Evolutionary conservation across 768 basidiomycete genomes (phyloP).

Genomic region (Psilocybe sp.): DNA sequence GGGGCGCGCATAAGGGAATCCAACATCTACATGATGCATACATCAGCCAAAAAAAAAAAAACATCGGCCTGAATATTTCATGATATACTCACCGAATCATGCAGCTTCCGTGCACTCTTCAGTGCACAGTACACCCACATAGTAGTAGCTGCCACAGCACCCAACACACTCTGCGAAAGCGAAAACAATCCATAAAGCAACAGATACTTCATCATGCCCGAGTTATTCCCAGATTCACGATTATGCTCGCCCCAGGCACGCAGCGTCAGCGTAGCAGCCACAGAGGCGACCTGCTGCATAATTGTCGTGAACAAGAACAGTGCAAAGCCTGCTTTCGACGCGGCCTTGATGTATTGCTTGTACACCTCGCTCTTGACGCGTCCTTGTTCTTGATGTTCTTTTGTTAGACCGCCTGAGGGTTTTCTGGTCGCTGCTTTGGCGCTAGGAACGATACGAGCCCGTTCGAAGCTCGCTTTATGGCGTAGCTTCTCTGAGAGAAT

Average conservation of each 20-base stretch:
- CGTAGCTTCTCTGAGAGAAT: conserved; percentile 52
- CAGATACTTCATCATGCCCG: conserved; percentile 57
- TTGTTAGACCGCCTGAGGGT: conserved; percentile 46
- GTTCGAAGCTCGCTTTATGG: conserved; percentile 55
- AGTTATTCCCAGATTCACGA: conserved; percentile 51
- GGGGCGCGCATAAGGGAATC: conserved; percentile 79
- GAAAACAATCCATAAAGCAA: conserved; percentile 69
- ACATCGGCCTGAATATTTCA: not conserved
- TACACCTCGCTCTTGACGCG: conserved; percentile 80
- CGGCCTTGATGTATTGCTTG: conserved; percentile 71
- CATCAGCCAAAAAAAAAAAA: conserved; percentile 1
- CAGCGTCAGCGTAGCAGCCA: conserved; percentile 64
- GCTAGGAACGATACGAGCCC: conserved; percentile 44
- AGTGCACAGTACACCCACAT: conserved; percentile 80
- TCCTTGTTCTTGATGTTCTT: conserved; percentile 79
- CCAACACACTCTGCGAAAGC: conserved; percentile 50
- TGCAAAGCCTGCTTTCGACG: conserved; percentile 68
- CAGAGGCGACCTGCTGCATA: conserved; percentile 55
- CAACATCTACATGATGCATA: conserved; percentile 54
- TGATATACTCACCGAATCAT: conserved; percentile 59
- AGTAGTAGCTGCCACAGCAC: conserved; percentile 54
- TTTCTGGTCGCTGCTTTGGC: conserved; percentile 33
- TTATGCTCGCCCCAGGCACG: conserved; percentile 85
- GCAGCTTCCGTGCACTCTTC: conserved; percentile 69
- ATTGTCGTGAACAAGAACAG: conserved; percentile 58